phyloP scores from a whole-genome alignment of 192 early-diverging fungal genomes.

The Rhizophagus sp. region DNA sequence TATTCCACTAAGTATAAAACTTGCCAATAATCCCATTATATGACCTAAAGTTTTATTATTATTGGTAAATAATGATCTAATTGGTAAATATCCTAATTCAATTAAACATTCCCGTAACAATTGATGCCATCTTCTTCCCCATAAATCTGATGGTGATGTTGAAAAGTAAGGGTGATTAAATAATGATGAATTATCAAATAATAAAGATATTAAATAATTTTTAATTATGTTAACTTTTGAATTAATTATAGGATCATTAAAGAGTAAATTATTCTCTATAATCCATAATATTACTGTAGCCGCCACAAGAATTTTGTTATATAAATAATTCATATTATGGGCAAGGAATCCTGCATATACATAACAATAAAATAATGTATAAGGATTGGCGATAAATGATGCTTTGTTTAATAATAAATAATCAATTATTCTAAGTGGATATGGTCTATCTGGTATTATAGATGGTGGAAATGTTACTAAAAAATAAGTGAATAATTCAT shows the following conservation, averaged over 20 bases:
- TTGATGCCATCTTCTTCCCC: slow-evolving; percentile 13
- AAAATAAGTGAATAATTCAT: background rate
- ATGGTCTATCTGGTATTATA: background rate
- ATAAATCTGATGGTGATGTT: slow-evolving; percentile 1
- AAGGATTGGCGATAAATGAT: background rate
- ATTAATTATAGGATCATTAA: background rate
- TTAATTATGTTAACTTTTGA: background rate
- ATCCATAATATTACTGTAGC: background rate
- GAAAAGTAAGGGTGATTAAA: slow-evolving; percentile 8
- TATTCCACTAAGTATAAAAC: slow-evolving; percentile 1
- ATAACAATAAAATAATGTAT: slow-evolving; percentile 13
- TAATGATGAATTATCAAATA: background rate
- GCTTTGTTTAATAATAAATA: background rate
- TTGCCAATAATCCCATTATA: background rate
- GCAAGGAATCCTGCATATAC: background rate
- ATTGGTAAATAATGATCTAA: background rate
- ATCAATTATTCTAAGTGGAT: slow-evolving; percentile 12
- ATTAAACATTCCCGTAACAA: background rate
- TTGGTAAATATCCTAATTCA: slow-evolving; percentile 12
- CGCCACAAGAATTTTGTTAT: background rate
- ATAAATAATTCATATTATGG: background rate
- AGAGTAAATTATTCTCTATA: background rate
- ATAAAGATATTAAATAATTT: background rate
- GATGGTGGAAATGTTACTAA: background rate
- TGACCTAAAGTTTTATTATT: background rate